Evolutionary conservation across 2,329 filamentous ascomycete species (phyloP), one percentile per base, ranked within the genome.

Genomic region (Penicillium brevicompactum): DNA sequence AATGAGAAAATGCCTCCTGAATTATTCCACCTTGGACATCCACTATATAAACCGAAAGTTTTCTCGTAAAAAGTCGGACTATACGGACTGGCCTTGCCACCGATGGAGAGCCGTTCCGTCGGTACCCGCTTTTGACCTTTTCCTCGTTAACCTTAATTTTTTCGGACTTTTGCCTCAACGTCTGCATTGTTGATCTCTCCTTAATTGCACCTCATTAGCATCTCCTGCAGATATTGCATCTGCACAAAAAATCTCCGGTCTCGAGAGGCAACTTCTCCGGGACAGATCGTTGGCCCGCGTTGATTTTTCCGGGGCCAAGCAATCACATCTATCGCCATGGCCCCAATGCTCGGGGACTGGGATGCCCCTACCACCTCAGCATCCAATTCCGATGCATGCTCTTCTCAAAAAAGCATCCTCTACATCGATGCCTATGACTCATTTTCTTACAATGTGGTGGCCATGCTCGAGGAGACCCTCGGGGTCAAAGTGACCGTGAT

Each of bases 361-460:
- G 58, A 62, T 47, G 56, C 21, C 43, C 32, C 56, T 24, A 21
- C 22, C 41, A 34, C 42, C 48, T 16, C 41, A 41, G 43, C 48
- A 53, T 49, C 32, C 9, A 30, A 38, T 18, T 22, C 49, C 16
- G 42, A 32, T 10, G 41, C 32, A 16, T 34, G 45, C 42, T n/a
- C 32, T 47, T 27, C 59, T 22, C 10, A 40, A 43, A 70, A 66
- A 48, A 69, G 62, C 57, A 88, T 97, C 59, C 84, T 97, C 60
- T 96, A 96, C 76, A 82, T 99, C 63, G 94, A 97, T 73, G 92
- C 93, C 59, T 96, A 96, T 75, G 94, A 99, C 78, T 97, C 92
- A 41, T 99, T 97, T 76, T 91, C 92, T 52, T 92, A 96, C 76
- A 97, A 97, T 76, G 94, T 97, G 67, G 86, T 95, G 50, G 87